These are phyloP conservation scores for Scheffersomyces quercinus DNA, from an alignment of 1,139 yeast species.

Conservation along the genomic window DNA sequence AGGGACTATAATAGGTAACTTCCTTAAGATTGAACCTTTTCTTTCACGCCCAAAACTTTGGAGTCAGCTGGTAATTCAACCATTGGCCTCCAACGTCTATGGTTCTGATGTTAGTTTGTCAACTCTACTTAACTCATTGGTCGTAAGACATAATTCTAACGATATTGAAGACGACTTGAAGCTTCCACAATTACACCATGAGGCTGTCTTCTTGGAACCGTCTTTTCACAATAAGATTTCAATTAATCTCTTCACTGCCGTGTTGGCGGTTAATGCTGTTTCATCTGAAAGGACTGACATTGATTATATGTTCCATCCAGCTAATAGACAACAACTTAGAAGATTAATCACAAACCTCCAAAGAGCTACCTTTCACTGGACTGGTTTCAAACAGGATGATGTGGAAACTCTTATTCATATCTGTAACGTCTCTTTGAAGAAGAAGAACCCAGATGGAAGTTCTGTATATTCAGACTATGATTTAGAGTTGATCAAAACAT, in stretches of 20 bases:
- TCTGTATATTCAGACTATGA: slow-evolving; percentile 39
- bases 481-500: slow-evolving; percentile 33
- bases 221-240: slow-evolving; percentile 62
- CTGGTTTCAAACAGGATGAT: slow-evolving; percentile 63
- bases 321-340: slow-evolving; percentile 54
- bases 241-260: slow-evolving; percentile 63
- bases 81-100: slow-evolving; percentile 38
- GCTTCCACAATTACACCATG: slow-evolving; percentile 61
- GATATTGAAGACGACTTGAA: slow-evolving; percentile 57
- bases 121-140: slow-evolving; percentile 43
- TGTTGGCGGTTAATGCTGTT: slow-evolving; percentile 70
- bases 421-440: slow-evolving; percentile 46
- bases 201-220: slow-evolving; percentile 57
- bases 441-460: slow-evolving; percentile 24
- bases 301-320: slow-evolving; percentile 70
- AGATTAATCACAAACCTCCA: slow-evolving; percentile 61
- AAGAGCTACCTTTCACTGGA: slow-evolving; percentile 72
- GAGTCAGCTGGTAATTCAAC: slow-evolving; percentile 47
- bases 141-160: slow-evolving; percentile 55
- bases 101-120: slow-evolving; percentile 44
- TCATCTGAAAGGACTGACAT: slow-evolving; percentile 66
- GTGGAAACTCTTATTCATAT: slow-evolving; percentile 51
- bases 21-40: slow-evolving; percentile 63
- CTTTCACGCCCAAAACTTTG: slow-evolving; percentile 47
- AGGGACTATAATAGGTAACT: slow-evolving; percentile 54